Conservation (phyloP, 2,329 filamentous ascomycete genomes). For the Cercospora nicotianae region DNA sequence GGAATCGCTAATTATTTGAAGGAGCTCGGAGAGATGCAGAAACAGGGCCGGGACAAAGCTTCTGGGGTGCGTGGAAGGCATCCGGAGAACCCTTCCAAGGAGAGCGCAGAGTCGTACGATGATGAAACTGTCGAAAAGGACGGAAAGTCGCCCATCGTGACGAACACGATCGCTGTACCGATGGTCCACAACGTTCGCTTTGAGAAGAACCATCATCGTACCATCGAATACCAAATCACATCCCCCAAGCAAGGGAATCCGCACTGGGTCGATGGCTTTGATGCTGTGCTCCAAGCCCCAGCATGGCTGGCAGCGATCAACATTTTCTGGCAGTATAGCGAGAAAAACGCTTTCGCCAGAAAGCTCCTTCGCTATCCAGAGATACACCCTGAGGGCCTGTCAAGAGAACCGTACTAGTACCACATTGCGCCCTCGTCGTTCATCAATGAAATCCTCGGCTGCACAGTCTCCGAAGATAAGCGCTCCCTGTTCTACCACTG, state of each 20-base stretch:
- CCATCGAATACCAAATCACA: neutral
- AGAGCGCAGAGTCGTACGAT: neutral
- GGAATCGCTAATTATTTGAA: neutral
- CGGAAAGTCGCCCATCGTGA: neutral
- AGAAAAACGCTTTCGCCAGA: neutral
- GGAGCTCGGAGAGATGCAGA: neutral
- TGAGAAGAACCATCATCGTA: neutral
- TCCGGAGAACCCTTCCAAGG: neutral
- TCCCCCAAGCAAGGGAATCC: neutral
- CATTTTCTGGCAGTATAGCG: neutral
- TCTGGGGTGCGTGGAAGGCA: neutral
- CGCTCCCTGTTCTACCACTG: conserved; percentile 2
- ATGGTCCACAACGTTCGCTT: neutral
- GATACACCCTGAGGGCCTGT: neutral
- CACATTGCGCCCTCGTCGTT: conserved; percentile 4
- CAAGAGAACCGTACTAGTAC: conserved; percentile 3
- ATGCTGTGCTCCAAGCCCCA: neutral
- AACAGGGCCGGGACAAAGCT: neutral
- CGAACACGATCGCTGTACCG: neutral
- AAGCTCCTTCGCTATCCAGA: neutral
- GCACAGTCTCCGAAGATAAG: neutral
- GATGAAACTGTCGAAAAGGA: neutral
- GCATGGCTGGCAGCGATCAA: conserved; percentile 3
- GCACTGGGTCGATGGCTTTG: neutral
- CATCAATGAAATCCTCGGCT: neutral